Base-by-base conservation (phyloP, 306 rosid genomes). In the Cajanus cajan region DNA sequence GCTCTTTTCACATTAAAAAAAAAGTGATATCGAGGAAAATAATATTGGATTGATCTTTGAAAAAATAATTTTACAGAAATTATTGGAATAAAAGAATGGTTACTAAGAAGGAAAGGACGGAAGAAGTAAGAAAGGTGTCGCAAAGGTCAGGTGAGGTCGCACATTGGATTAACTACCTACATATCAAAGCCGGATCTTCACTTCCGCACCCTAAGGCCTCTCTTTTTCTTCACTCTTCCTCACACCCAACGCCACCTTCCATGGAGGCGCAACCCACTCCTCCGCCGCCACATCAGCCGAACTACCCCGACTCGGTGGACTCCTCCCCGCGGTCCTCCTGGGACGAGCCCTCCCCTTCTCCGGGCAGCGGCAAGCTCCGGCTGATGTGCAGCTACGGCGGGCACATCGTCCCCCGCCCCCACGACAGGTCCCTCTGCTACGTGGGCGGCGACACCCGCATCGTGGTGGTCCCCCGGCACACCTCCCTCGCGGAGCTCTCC, bases 381-480 rank as follows among this genome's bases (percentile, higher is more conserved):
- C 88, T 92, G 18, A 92, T 92, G 97, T 89, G 93, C 85, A 92
- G 94, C 82, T 92, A 90, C 36, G 97, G 97, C 64, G 97, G 97
- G 4, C 97, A 90, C 77, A 92, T 92, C 67, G 88, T 86, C 39
- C 97, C 97, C 9, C 91, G 95, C 8, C 97, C 97, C 3, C 93
- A 90, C 80, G 93, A 88, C 82, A 92, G 88, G 90, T 82, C 92
- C 25, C 88, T 92, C 15, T 90, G 92, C 84, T 92, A 92, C 77
- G 85, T 87, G 71, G 94, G 95, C 33, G 97, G 97, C 24, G 95
- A 90, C 59, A 92, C 97, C 10, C 87, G 97, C 0, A 90, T 92
- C 79, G 78, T 92, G 5, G 92, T 90, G 31, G 91, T 86, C 7
- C 95, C 90, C 44, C 89, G 92, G n/a, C 74, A 82, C 12, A 82